Percentiles rank a stretch among this genome's conserved stretches.
Evolutionary conservation across 306 rosid species (phyloP).

Genomic region (Rosa lucieae): DNA sequence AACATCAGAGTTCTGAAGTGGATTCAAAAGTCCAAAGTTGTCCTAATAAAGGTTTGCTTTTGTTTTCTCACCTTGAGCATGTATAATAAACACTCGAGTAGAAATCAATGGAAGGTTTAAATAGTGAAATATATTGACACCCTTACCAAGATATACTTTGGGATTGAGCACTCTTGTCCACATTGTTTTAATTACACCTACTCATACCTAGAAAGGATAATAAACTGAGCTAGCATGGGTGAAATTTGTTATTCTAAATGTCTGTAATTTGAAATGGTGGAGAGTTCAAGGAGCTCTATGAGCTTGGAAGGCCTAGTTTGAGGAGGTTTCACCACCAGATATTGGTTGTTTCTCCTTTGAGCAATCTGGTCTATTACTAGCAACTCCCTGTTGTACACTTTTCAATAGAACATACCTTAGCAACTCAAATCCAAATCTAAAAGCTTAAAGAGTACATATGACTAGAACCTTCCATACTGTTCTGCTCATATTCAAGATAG

Average conservation of each 20-base stretch:
- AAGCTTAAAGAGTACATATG: not conserved
- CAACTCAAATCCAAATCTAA: not conserved
- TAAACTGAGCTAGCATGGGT: not conserved
- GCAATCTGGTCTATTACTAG: not conserved
- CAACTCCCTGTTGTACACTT: not conserved
- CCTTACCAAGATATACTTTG: not conserved
- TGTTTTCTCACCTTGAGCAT: conserved; percentile 16
- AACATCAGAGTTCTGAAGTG: conserved; percentile 45
- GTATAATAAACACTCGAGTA: not conserved
- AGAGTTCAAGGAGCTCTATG: not conserved
- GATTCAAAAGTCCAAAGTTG: conserved; percentile 39
- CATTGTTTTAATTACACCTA: not conserved
- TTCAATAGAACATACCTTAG: not conserved
- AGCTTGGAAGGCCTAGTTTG: conserved; percentile 2
- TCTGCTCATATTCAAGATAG: not conserved
- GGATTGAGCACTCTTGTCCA: not conserved
- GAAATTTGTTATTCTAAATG: not conserved
- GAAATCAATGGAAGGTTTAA: conserved; percentile 1
- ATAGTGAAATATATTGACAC: not conserved
- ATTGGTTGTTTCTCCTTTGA: not conserved
- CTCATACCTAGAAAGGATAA: not conserved
- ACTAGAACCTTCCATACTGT: not conserved
- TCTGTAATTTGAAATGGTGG: not conserved
- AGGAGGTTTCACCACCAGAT: not conserved
- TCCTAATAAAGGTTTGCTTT: conserved; percentile 49